Evolutionary conservation across 192 early-diverging fungal species (phyloP), one percentile per base, ranked within the genome.

Genomic region (Funneliformis geosporum): DNA sequence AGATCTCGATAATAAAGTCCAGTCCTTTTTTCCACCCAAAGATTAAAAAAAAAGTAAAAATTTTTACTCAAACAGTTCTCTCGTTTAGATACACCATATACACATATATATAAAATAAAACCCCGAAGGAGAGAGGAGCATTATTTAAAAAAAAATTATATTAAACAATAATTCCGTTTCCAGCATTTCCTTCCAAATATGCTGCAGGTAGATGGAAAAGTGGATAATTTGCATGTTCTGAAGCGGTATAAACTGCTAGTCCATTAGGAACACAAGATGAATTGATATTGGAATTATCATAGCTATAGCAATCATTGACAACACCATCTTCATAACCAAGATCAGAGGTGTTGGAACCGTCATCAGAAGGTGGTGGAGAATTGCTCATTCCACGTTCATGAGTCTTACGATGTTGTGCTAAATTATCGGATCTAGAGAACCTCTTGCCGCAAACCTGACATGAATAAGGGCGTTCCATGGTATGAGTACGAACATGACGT

Each of bases 351-450:
- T 44, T 43, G 8, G 76, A 67, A 50, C 62, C 61, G 50, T 79
- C 77, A 44, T 79, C 77, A 27, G 67, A 79, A 23, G 77, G 77
- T 44, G 77, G 47, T 60, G 77, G 66, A 23, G 77, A 79, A 33
- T 79, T 79, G 60, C 44, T 68, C 21, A 70, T 42, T 42, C 77
- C 43, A 10, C 77, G 60, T 59, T 88, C 87, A 55, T 90, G 89
- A 1, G 89, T 90, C 68, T 89, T 90, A 70, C 84, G 83, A 83
- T 90, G 89, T 43, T 88, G 88, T 42, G 89, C 85, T 60, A 90
- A 77, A 64, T 90, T 90, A 61, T 90, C 89, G 7, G 85, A 86
- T 65, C 89, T 73, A 16, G 89, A 90, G 72, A 90, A 90, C 10
- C 84, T 81, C 69, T 90, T 90, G 14, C 85, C 83, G 73, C 89